phyloP scores from a whole-genome alignment of 306 rosid species.

The Cicer cuneatum region DNA sequence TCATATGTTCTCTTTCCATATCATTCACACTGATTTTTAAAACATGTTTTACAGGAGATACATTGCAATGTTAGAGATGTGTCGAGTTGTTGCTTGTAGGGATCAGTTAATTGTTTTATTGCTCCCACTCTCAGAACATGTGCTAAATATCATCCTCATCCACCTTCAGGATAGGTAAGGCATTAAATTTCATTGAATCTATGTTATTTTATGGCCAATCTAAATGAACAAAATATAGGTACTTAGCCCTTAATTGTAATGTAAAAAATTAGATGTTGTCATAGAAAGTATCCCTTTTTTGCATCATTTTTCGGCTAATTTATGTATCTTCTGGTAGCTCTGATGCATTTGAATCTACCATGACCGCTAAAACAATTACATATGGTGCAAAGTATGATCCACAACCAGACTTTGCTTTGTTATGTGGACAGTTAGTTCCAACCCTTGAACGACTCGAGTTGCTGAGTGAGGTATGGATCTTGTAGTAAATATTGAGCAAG shows the following conservation, averaged over 20 bases:
- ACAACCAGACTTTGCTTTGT: constrained; percentile 56
- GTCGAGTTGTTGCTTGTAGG: constrained; percentile 77
- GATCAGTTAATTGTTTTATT: constrained; percentile 71
- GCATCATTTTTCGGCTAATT: constrained; percentile 22
- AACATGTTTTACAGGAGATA: constrained; percentile 74
- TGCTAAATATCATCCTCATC: constrained; percentile 74
- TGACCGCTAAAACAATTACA: constrained; percentile 55
- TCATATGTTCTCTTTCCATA: constrained; percentile 5
- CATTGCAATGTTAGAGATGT: constrained; percentile 93
- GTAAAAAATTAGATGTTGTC: constrained; percentile 18
- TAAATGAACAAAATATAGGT: neutral
- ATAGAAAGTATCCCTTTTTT: neutral
- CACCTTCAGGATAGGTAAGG: constrained; percentile 85
- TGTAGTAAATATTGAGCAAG: neutral
- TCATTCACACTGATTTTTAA: constrained; percentile 30
- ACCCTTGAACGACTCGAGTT: constrained; percentile 83
- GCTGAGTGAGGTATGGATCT: constrained; percentile 72
- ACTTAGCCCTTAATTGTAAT: neutral
- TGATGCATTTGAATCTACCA: constrained; percentile 50
- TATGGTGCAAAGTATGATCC: constrained; percentile 58
- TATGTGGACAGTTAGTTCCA: constrained; percentile 73
- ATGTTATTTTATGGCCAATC: neutral
- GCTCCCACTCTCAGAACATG: constrained; percentile 79
- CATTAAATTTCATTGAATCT: constrained; percentile 23
- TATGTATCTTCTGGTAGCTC: constrained; percentile 55